Conservation (phyloP, 2,329 filamentous ascomycete genomes). For the Gaeumannomyces tritici region DNA sequence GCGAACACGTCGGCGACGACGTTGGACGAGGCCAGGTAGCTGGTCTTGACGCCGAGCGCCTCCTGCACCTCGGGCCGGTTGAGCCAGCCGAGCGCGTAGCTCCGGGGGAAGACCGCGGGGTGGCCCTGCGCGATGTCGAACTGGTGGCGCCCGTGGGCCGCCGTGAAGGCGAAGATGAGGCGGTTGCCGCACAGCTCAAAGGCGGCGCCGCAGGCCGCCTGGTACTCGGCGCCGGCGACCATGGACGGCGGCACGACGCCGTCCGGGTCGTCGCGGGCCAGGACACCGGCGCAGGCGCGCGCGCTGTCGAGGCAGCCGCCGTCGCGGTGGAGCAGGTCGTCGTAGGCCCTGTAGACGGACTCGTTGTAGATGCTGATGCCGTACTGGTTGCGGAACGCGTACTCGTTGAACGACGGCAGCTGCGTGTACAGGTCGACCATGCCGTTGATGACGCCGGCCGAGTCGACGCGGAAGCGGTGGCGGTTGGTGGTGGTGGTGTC, state of each 20-base stretch:
- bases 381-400: conserved; percentile 32
- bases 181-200: neutral
- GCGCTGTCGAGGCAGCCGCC: neutral
- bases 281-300: neutral
- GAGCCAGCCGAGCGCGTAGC: conserved; percentile 51
- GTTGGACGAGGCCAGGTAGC: conserved; percentile 33
- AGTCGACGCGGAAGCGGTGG: conserved; percentile 23
- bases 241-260: neutral
- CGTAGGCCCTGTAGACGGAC: neutral
- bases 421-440: conserved; percentile 39
- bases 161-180: conserved; percentile 25
- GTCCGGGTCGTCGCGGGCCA: neutral
- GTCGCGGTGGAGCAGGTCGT: neutral
- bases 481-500: neutral
- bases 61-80: conserved; percentile 41
- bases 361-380: conserved; percentile 14
- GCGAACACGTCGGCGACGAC: conserved; percentile 30
- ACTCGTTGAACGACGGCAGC: conserved; percentile 32
- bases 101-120: conserved; percentile 52
- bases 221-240: neutral
- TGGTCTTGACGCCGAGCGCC: conserved; percentile 48
- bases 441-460: conserved; percentile 38
- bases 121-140: conserved; percentile 51
- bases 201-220: neutral
- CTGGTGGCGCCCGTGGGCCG: conserved; percentile 38